Evolutionary conservation across 495 filamentous ascomycete species (phyloP).

Genomic region (Penicillium fimorum): DNA sequence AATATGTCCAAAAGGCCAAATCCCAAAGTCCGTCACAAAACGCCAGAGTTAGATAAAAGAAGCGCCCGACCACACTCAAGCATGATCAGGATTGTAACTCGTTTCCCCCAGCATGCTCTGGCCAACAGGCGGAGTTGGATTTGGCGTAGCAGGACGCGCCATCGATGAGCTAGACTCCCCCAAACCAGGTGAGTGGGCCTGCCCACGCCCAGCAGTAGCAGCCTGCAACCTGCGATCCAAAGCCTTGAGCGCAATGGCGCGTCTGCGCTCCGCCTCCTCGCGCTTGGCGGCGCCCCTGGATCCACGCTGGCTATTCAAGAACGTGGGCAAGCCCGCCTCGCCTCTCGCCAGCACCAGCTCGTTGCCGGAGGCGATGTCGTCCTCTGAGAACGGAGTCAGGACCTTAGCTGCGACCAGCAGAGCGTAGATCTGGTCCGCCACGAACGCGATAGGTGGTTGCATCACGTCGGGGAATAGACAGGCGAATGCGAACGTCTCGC

Average conservation of each 20-base stretch:
- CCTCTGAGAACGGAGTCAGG: conserved; percentile 82
- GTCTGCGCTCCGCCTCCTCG: conserved; percentile 87
- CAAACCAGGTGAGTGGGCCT: conserved; percentile 25
- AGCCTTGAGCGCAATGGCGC: conserved; percentile 85
- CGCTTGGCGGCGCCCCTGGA: conserved; percentile 55
- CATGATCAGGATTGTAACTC: conserved; percentile 64
- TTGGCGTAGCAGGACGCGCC: conserved; percentile 33
- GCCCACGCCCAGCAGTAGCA: conserved; percentile 56
- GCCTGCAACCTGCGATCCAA: conserved; percentile 89
- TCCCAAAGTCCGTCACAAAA: conserved; percentile 5
- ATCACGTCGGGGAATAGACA: conserved; percentile 91
- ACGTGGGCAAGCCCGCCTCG: conserved; percentile 64
- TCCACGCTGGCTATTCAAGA: conserved; percentile 48
- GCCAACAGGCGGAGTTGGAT: conserved; percentile 30
- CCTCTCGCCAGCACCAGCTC: conserved; percentile 64
- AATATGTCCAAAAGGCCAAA: conserved; percentile 19
- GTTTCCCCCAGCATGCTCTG: conserved; percentile 64
- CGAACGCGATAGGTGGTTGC: conserved; percentile 69
- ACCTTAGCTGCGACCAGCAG: conserved; percentile 69
- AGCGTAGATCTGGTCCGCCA: conserved; percentile 73
- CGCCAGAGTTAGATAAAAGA: conserved; percentile 5
- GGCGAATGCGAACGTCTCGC: conserved; percentile 91
- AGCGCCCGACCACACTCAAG: conserved; percentile 27
- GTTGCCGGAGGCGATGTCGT: conserved; percentile 79
- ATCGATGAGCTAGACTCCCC: conserved; percentile 42